A percentile compares a stretch with the other conserved stretches of the same genome.
These are phyloP conservation scores for Diplocarpon rosae DNA, from an alignment of 2,329 filamentous ascomycete genomes.

Conservation along the genomic window DNA sequence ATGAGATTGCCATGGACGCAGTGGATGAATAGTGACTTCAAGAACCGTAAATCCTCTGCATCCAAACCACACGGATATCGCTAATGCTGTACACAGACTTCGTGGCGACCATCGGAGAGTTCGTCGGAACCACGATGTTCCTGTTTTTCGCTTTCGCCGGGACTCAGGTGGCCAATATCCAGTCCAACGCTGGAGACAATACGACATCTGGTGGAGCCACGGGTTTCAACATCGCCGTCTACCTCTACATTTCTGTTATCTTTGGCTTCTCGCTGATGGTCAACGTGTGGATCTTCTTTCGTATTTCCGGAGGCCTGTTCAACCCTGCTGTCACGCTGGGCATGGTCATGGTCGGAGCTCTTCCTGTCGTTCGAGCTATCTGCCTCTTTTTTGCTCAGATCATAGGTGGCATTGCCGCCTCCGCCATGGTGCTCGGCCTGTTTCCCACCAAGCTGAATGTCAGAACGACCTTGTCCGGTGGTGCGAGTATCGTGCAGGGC, in stretches of 20 bases:
- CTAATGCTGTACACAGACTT: slow-evolving; percentile 15
- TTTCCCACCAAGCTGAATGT: slow-evolving; percentile 27
- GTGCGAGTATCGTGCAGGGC: slow-evolving; percentile 33
- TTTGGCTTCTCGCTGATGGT: slow-evolving; percentile 33
- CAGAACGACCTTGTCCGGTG: slow-evolving; percentile 32
- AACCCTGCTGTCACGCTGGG: slow-evolving; percentile 36
- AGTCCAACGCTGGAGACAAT: slow-evolving; percentile 22
- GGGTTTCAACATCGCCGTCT: slow-evolving; percentile 33
- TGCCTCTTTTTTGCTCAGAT: slow-evolving; percentile 28
- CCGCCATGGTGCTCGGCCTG: slow-evolving; percentile 32
- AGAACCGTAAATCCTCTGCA: slow-evolving; percentile 29
- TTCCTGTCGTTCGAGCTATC: slow-evolving; percentile 25
- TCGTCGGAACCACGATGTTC: slow-evolving; percentile 29
- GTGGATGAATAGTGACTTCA: slow-evolving; percentile 37
- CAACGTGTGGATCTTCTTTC: slow-evolving; percentile 45
- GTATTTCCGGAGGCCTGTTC: slow-evolving; percentile 40
- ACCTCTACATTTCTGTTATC: slow-evolving; percentile 27
- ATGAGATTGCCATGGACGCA: slow-evolving; percentile 34
- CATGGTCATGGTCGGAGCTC: slow-evolving; percentile 27
- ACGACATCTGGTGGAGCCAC: slow-evolving; percentile 35
- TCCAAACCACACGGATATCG: background rate
- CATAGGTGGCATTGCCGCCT: slow-evolving; percentile 29
- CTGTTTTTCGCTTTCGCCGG: slow-evolving; percentile 28
- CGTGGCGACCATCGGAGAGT: slow-evolving; percentile 23
- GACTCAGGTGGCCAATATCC: slow-evolving; percentile 22